These are phyloP conservation scores for Coleophoma cylindrospora DNA, from an alignment of 2,329 filamentous ascomycete genomes.

Conservation along the genomic window DNA sequence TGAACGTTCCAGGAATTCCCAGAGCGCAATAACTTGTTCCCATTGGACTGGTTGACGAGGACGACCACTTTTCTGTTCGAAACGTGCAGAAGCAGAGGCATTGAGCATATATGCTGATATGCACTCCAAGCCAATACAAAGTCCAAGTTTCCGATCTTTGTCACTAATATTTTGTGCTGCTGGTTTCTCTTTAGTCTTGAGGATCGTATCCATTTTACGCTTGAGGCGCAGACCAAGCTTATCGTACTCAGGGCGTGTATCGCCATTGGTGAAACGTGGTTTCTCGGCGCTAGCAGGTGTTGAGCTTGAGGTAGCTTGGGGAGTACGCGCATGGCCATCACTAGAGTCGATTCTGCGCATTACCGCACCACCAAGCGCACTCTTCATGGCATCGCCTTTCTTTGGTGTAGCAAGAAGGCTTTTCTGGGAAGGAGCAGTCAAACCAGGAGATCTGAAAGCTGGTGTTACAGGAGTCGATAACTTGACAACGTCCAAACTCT, in stretches of 20 bases:
- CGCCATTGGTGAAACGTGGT: conserved; percentile 19
- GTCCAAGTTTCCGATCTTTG: conserved; percentile 17
- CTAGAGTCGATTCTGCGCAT: conserved; percentile 33
- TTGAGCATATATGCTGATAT: conserved; percentile 21
- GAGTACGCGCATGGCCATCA: conserved; percentile 33
- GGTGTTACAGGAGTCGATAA: conserved; percentile 29
- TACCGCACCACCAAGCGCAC: conserved; percentile 12
- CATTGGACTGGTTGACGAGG: conserved; percentile 1
- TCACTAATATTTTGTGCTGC: conserved; percentile 10
- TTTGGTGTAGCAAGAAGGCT: conserved; percentile 32
- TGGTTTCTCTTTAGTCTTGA: conserved; percentile 17
- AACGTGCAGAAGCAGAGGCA: neutral
- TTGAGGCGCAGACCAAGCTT: conserved; percentile 21
- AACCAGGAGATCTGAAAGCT: conserved; percentile 27
- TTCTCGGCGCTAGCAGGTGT: conserved; percentile 26
- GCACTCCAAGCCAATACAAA: conserved; percentile 21
- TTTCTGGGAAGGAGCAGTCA: conserved; percentile 18
- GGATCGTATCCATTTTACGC: conserved; percentile 23
- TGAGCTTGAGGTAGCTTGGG: conserved; percentile 25
- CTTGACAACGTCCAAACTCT: conserved; percentile 25
- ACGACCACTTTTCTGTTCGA: neutral
- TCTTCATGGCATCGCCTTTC: conserved; percentile 31
- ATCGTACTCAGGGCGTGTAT: conserved; percentile 7
- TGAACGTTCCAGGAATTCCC: neutral
- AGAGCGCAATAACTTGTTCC: conserved; percentile 4